Conservation (phyloP, 768 basidiomycete genomes). For the Russula sp. region DNA sequence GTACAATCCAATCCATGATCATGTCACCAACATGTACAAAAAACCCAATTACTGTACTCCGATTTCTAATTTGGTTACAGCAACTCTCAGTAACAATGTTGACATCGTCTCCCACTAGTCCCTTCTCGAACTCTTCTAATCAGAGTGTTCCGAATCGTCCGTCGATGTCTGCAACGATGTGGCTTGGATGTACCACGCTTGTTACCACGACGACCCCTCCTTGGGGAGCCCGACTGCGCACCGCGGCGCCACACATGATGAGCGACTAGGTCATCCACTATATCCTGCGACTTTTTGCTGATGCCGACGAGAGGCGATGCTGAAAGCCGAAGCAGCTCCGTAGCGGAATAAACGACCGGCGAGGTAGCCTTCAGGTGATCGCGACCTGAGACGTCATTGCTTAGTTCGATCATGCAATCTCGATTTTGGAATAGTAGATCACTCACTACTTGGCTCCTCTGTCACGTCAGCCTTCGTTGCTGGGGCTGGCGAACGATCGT, state of each 20-base stretch:
- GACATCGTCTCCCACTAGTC: too few species aligned
- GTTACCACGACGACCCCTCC: background rate
- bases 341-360: constrained; percentile 12
- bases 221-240: background rate
- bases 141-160: constrained; percentile 16
- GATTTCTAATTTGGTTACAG: too few species aligned
- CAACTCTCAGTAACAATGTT: too few species aligned
- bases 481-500: background rate
- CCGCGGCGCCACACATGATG: constrained; percentile 31
- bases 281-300: constrained; percentile 12
- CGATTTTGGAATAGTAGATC: background rate
- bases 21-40: too few species aligned
- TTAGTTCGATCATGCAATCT: background rate
- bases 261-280: constrained; percentile 28
- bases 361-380: background rate
- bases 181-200: background rate
- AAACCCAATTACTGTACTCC: too few species aligned
- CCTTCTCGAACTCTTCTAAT: background rate
- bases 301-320: constrained; percentile 28
- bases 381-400: background rate
- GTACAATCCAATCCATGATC: too few species aligned
- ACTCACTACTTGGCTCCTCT: constrained; percentile 1
- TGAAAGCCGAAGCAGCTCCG: constrained; percentile 27
- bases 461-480: background rate
- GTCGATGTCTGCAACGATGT: constrained; percentile 6